Evolutionary conservation across 2,329 filamentous ascomycete genomes (phyloP).

Genomic region (Colletotrichum sublineola): DNA sequence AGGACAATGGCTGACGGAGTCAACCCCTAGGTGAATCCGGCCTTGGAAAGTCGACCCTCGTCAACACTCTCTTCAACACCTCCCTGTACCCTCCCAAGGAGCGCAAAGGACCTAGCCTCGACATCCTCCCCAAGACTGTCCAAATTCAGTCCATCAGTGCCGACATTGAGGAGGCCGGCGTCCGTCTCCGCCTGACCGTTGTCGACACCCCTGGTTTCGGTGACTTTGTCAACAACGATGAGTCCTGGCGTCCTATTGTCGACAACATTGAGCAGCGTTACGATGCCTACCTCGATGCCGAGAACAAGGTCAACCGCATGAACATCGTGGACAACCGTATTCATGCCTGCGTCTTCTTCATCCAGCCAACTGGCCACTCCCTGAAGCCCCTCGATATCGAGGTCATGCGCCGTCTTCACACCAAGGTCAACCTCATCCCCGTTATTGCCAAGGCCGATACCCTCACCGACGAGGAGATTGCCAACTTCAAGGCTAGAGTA

Average conservation of each 20-base stretch:
- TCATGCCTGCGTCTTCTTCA: conserved; percentile 99
- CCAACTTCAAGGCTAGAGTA: conserved; percentile 95
- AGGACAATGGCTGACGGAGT: conserved; percentile 32
- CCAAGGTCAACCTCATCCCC: conserved; percentile 99
- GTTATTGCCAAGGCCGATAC: conserved; percentile 99
- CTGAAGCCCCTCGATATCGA: conserved; percentile 99
- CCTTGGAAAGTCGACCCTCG: conserved; percentile 97
- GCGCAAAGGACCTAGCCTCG: conserved; percentile 95
- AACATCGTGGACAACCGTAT: conserved; percentile 99
- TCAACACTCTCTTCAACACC: conserved; percentile 99
- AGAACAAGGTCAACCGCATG: conserved; percentile 99
- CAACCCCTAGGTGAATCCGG: conserved; percentile 88
- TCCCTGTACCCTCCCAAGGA: conserved; percentile 99
- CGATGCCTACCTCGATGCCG: conserved; percentile 97
- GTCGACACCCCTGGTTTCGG: conserved; percentile 98
- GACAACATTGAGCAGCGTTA: conserved; percentile 99
- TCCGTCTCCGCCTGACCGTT: conserved; percentile 94
- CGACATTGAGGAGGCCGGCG: conserved; percentile 98
- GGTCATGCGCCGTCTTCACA: conserved; percentile 99
- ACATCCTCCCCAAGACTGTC: conserved; percentile 98
- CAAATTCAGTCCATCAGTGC: conserved; percentile 95
- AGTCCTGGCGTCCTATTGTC: conserved; percentile 98
- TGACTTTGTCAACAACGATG: conserved; percentile 99
- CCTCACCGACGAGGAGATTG: conserved; percentile 95
- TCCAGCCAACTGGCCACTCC: conserved; percentile 98